A percentile compares a stretch with the other conserved stretches of the same genome.
phyloP scores from a whole-genome alignment of 495 filamentous ascomycete species.

The Ramalina peruviana region DNA sequence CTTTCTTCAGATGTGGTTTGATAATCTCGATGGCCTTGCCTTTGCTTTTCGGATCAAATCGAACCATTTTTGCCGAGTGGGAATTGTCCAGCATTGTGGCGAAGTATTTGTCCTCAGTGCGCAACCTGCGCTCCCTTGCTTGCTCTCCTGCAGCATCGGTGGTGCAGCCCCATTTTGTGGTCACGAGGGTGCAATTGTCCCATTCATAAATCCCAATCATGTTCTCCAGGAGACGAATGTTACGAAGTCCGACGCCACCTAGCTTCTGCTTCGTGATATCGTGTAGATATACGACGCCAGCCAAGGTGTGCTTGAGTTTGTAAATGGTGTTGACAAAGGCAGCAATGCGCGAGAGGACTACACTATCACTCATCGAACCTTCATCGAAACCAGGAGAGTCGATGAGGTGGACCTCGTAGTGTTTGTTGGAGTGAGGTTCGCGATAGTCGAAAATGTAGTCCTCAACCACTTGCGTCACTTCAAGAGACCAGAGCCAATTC shows the following conservation, averaged over 20 bases:
- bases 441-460: constrained; percentile 2
- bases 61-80: neutral
- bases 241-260: neutral
- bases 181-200: constrained; percentile 8
- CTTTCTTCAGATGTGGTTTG: constrained; percentile 4
- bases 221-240: constrained; percentile 8
- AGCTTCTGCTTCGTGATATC: constrained; percentile 5
- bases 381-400: constrained; percentile 11
- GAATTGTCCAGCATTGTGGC: constrained; percentile 1
- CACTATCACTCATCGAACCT: neutral
- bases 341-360: constrained; percentile 5
- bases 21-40: constrained; percentile 6
- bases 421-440: neutral
- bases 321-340: constrained; percentile 3
- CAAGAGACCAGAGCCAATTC: neutral
- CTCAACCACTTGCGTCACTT: constrained; percentile 5
- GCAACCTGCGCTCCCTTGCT: neutral
- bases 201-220: constrained; percentile 6
- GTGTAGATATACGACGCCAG: constrained; percentile 9
- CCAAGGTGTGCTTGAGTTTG: neutral
- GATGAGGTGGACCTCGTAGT: constrained; percentile 9
- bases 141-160: neutral
- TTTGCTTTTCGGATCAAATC: constrained; percentile 6
- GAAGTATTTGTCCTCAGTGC: constrained; percentile 1
- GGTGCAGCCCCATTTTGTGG: constrained; percentile 6